These are phyloP conservation scores for Fusarium nygamai DNA, from an alignment of 2,329 filamentous ascomycete species.

Conservation along the genomic window DNA sequence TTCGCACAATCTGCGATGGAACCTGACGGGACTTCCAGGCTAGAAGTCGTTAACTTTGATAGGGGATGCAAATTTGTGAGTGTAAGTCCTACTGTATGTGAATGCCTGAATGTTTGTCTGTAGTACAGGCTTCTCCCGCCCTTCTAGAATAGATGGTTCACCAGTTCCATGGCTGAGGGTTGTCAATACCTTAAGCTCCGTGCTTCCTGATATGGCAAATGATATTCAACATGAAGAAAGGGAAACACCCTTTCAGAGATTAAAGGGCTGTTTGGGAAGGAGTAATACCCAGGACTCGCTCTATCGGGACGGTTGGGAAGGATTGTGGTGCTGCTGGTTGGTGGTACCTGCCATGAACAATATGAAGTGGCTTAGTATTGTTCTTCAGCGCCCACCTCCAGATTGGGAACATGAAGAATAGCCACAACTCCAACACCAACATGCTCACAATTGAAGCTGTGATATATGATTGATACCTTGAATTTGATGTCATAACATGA, in stretches of 20 bases:
- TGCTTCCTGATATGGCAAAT: not conserved
- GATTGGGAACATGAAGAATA: constrained; percentile 11
- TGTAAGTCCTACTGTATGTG: not conserved
- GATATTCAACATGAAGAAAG: not conserved
- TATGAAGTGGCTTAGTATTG: constrained; percentile 41
- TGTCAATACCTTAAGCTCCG: constrained; percentile 1
- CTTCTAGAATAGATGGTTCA: constrained; percentile 19
- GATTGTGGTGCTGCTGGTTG: constrained; percentile 20
- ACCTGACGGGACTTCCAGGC: not conserved
- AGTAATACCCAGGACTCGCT: not conserved
- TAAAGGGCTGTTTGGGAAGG: not conserved
- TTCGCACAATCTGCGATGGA: not conserved
- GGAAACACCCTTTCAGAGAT: not conserved
- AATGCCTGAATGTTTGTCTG: not conserved
- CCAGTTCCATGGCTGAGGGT: not conserved
- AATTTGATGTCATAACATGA: not conserved
- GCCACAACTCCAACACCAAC: constrained; percentile 3
- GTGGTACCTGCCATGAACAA: constrained; percentile 36
- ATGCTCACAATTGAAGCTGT: not conserved
- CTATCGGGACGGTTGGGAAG: constrained; percentile 6
- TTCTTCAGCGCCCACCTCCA: constrained; percentile 28
- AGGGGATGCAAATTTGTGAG: not conserved
- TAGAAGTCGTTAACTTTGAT: not conserved
- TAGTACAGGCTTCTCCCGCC: constrained; percentile 12
- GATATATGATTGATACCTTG: not conserved